Evolutionary conservation across 164 flowering plant species (phyloP).

Genomic region (Pachysandra terminalis): DNA sequence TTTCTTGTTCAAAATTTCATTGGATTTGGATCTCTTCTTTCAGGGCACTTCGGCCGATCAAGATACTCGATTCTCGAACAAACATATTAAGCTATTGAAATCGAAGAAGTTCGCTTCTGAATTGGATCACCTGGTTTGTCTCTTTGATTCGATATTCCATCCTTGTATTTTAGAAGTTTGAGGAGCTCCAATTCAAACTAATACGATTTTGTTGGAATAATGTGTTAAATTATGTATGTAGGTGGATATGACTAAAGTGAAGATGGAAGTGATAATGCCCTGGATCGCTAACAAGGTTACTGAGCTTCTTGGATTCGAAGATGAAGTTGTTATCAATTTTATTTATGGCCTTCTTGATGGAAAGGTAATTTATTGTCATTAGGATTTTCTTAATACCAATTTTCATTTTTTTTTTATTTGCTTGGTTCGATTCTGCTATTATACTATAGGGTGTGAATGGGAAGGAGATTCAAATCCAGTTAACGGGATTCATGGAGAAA

Average conservation of each 20-base stretch:
- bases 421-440: neutral
- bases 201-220: too few species aligned
- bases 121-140: conserved; percentile 78
- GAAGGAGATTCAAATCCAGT: conserved; percentile 80
- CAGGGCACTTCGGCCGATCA: conserved; percentile 99
- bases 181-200: too few species aligned
- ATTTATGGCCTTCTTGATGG: conserved; percentile 81
- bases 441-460: conserved; percentile 77
- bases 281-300: conserved; percentile 92
- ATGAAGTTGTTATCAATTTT: conserved; percentile 91
- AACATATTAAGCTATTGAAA: conserved; percentile 92
- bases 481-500: conserved; percentile 98
- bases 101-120: conserved; percentile 93
- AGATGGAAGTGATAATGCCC: conserved; percentile 84
- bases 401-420: neutral
- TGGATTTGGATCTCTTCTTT: neutral
- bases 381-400: too few species aligned
- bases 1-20: neutral
- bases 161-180: too few species aligned
- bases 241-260: conserved; percentile 90
- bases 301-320: conserved; percentile 93
- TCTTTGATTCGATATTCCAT: neutral
- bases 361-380: conserved; percentile 59
- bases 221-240: conserved; percentile 14
- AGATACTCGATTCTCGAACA: conserved; percentile 97